These are phyloP conservation scores for Claviceps africana DNA, from an alignment of 2,329 filamentous ascomycete genomes.

Conservation along the genomic window DNA sequence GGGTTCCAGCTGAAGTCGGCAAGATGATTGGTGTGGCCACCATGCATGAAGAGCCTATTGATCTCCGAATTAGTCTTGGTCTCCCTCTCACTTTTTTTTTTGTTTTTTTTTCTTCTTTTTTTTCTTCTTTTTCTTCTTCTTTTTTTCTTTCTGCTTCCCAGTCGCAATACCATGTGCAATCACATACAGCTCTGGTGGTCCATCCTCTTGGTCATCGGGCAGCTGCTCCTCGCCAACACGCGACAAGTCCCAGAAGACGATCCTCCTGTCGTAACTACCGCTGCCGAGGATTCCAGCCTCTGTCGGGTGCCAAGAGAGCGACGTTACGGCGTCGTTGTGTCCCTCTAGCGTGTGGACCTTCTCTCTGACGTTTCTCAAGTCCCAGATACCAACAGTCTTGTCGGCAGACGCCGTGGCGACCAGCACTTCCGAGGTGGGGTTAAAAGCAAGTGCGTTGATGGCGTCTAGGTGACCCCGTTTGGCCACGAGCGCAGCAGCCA, in stretches of 20 bases:
- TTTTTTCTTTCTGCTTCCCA: too few species aligned
- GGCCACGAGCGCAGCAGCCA: conserved; percentile 54
- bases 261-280: conserved; percentile 79
- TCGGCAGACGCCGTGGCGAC: conserved; percentile 90
- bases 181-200: conserved; percentile 77
- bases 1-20: conserved; percentile 97
- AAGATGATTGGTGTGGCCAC: conserved; percentile 91
- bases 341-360: conserved; percentile 84
- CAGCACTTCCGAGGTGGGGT: conserved; percentile 77
- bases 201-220: conserved; percentile 88
- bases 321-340: conserved; percentile 81
- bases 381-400: conserved; percentile 91
- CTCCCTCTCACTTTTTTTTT: not conserved
- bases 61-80: not conserved
- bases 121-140: too few species aligned
- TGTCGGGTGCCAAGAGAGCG: conserved; percentile 85
- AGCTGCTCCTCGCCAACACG: conserved; percentile 87
- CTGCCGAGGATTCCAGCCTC: conserved; percentile 82
- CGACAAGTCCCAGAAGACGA: conserved; percentile 94
- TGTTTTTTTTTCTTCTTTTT: too few species aligned
- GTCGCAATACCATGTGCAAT: not conserved
- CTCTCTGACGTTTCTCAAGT: conserved; percentile 77
- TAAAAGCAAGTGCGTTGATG: conserved; percentile 92
- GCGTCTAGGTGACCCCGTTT: conserved; percentile 73
- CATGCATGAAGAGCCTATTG: conserved; percentile 73